These are phyloP conservation scores for Quercus phellos DNA, from an alignment of 331 rosid genomes.

Conservation along the genomic window DNA sequence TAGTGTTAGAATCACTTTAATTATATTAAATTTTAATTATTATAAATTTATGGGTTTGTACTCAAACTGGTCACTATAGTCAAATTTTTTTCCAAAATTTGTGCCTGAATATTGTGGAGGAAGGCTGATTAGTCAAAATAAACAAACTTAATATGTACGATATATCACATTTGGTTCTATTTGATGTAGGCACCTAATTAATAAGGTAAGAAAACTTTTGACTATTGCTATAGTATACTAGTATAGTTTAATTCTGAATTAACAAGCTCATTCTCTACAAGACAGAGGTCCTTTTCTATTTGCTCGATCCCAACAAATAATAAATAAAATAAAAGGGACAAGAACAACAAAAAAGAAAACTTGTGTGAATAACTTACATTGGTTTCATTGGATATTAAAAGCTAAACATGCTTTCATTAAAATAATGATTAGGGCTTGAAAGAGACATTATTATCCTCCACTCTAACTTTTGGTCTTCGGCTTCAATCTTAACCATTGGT, in stretches of 20 bases:
- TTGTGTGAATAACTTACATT: background rate
- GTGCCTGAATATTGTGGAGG: conserved; percentile 26
- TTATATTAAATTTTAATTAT: too few relatives aligned
- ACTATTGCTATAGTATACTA: conserved; percentile 5
- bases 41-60: background rate
- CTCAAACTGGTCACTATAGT: background rate
- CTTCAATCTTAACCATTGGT: conserved; percentile 9
- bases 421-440: conserved; percentile 23
- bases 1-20: background rate
- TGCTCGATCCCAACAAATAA: background rate
- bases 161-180: conserved; percentile 3
- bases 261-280: conserved; percentile 7
- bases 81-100: conserved; percentile 22
- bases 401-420: conserved; percentile 16
- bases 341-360: conserved; percentile 1
- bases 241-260: conserved; percentile 7
- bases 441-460: conserved; percentile 16
- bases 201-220: conserved; percentile 31
- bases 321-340: conserved; percentile 3
- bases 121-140: background rate
- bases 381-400: conserved; percentile 25
- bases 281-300: conserved; percentile 10
- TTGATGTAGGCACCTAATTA: conserved; percentile 4
- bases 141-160: background rate
- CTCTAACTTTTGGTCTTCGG: background rate